phyloP scores from a whole-genome alignment of 2,329 filamentous ascomycete genomes.

The Sphaerulina populicola region DNA sequence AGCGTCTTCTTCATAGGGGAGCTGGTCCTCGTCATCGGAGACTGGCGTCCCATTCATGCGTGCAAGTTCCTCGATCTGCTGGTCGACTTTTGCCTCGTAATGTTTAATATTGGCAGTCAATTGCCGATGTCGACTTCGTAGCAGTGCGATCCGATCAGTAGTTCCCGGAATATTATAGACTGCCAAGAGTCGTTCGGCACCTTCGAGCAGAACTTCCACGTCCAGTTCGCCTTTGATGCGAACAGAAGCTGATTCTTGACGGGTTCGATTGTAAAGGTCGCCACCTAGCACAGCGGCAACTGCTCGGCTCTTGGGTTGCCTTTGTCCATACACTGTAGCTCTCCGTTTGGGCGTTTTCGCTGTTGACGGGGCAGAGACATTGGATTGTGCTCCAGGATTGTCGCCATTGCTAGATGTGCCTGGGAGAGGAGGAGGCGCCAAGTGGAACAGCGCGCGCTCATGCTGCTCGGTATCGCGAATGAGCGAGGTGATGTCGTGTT shows the following conservation, averaged over 20 bases:
- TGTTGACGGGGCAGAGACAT: constrained; percentile 10
- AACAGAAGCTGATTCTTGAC: constrained; percentile 47
- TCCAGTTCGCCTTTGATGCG: constrained; percentile 62
- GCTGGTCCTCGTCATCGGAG: constrained; percentile 33
- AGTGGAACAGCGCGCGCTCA: constrained; percentile 89
- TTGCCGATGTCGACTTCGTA: constrained; percentile 63
- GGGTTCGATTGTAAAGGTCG: constrained; percentile 75
- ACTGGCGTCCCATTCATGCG: constrained; percentile 54
- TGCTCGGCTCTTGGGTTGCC: constrained; percentile 63
- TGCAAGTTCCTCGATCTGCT: constrained; percentile 65
- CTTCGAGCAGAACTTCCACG: constrained; percentile 72
- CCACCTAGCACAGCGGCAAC: constrained; percentile 83
- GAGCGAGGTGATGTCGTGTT: constrained; percentile 81
- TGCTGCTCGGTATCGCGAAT: constrained; percentile 93
- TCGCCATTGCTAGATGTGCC: constrained; percentile 39
- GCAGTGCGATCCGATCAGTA: constrained; percentile 61
- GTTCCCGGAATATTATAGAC: constrained; percentile 81
- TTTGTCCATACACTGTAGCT: constrained; percentile 40
- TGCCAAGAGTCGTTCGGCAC: constrained; percentile 80
- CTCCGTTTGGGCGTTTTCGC: constrained; percentile 33
- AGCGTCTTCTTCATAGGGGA: constrained; percentile 43
- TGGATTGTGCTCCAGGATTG: constrained; percentile 14
- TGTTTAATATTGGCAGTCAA: constrained; percentile 66
- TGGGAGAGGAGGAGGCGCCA: constrained; percentile 58
- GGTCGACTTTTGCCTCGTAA: constrained; percentile 70